Base-by-base conservation (phyloP, 176 grass and related monocot species). In the Musa itinerans region DNA sequence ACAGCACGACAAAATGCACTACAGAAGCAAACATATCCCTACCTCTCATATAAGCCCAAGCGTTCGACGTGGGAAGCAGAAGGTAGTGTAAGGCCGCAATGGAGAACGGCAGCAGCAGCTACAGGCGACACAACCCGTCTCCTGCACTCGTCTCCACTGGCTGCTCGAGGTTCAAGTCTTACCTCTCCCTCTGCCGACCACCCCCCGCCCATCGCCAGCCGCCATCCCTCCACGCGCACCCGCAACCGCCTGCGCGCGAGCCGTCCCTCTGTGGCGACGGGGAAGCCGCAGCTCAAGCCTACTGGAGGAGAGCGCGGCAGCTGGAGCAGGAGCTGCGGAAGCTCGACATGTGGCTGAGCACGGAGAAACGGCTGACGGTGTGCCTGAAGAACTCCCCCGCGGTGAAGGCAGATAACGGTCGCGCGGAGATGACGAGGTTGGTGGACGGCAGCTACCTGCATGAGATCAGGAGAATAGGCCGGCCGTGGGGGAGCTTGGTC, bases 311-410 rank as follows among this genome's bases (percentile, higher is more conserved):
- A 52, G 48, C 74, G 12, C 64, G 68, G 59, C 8, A 79, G 13
- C 74, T 93, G 48, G 87, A 93, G 77, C 72, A 84, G 25, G 87
- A 89, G 54, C 53, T 87, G 68, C 51, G 56, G 51, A 74, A 72
- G 54, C 77, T 88, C 50, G 76, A 74, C 54, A 65, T 19, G 20
- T 25, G 25, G 52, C n/a, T 43, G 13, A 11, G 10, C 12, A 54
- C 11, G 11, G 65, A 76, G 7, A 22, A 48, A 48, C 1, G 51
- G 15, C 69, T 55, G 4, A 54, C 52, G 52, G 54, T 65, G 19
- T 12, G 25, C 72, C 0, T 52, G 53, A 3, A 43, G 14, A 51
- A 51, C 71, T 9, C 21, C 17, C 19, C 51, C 34, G 0, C 26
- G 17, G 22, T 9, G 24, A 29, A 15, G 66, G 54, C 61, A 62